Conservation (phyloP, 306 rosid species). For the Pyrus communis region DNA sequence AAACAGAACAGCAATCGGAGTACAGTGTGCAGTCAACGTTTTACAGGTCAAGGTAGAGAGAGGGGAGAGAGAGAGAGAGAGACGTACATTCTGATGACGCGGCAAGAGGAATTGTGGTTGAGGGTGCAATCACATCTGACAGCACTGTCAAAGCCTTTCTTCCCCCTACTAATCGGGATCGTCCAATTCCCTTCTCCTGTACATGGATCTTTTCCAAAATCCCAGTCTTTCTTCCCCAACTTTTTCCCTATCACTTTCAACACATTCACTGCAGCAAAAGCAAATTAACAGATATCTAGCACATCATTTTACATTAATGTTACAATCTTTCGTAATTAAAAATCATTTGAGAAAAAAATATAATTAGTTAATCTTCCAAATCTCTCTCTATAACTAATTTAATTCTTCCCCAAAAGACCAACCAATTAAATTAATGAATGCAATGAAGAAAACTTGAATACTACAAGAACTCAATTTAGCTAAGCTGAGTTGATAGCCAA, state of each 20-base stretch:
- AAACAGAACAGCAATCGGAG: too few species aligned
- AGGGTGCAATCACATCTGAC: slow-evolving; percentile 63
- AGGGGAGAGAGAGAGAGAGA: not conserved
- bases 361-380: not conserved
- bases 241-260: slow-evolving; percentile 65
- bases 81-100: slow-evolving; percentile 58
- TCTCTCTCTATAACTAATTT: not conserved
- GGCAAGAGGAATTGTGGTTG: slow-evolving; percentile 62
- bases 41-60: too few species aligned
- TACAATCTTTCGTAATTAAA: not conserved
- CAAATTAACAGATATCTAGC: not conserved
- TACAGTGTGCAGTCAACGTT: too few species aligned
- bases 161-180: slow-evolving; percentile 16
- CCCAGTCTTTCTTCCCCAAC: slow-evolving; percentile 82
- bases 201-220: slow-evolving; percentile 72
- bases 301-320: not conserved
- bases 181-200: slow-evolving; percentile 68
- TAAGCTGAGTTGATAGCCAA: not conserved
- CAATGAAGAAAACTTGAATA: not conserved
- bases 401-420: not conserved
- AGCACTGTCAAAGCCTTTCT: slow-evolving; percentile 42
- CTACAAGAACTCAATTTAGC: not conserved
- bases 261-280: slow-evolving; percentile 46
- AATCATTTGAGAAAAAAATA: too few species aligned
- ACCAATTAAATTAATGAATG: not conserved